These are phyloP conservation scores for Rhododendron griersonianum DNA, from an alignment of 148 eudicot species.

Conservation along the genomic window DNA sequence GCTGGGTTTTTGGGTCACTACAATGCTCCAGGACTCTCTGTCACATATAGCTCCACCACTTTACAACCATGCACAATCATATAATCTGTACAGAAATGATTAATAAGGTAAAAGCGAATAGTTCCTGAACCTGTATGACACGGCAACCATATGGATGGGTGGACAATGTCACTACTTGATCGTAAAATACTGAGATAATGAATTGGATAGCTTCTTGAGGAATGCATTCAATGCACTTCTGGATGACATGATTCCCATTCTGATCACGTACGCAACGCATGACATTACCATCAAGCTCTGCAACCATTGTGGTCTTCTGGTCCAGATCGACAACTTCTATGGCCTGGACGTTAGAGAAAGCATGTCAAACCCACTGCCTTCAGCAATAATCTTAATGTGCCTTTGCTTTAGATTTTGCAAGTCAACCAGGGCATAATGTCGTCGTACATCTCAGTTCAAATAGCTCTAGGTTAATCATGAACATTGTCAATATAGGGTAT, in stretches of 20 bases:
- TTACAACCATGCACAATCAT: not conserved
- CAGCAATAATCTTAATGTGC: not conserved
- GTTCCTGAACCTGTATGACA: slow-evolving; percentile 59
- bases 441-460: not conserved
- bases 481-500: not conserved
- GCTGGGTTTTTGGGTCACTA: slow-evolving; percentile 58
- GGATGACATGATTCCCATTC: slow-evolving; percentile 91
- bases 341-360: slow-evolving; percentile 40
- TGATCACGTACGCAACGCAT: slow-evolving; percentile 96
- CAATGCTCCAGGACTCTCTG: slow-evolving; percentile 98
- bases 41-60: slow-evolving; percentile 11
- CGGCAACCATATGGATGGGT: slow-evolving; percentile 98
- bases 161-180: slow-evolving; percentile 75
- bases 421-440: slow-evolving; percentile 1
- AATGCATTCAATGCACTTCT: slow-evolving; percentile 88
- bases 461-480: not conserved
- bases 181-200: slow-evolving; percentile 67
- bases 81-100: not conserved
- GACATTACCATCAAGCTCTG: slow-evolving; percentile 81
- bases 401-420: not conserved
- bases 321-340: slow-evolving; percentile 87
- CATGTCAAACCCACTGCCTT: not conserved
- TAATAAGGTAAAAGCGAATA: not conserved
- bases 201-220: slow-evolving; percentile 75
- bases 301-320: slow-evolving; percentile 75